These are phyloP conservation scores for Athelia sp. DNA, from an alignment of 1,284 basidiomycete species.

Conservation along the genomic window DNA sequence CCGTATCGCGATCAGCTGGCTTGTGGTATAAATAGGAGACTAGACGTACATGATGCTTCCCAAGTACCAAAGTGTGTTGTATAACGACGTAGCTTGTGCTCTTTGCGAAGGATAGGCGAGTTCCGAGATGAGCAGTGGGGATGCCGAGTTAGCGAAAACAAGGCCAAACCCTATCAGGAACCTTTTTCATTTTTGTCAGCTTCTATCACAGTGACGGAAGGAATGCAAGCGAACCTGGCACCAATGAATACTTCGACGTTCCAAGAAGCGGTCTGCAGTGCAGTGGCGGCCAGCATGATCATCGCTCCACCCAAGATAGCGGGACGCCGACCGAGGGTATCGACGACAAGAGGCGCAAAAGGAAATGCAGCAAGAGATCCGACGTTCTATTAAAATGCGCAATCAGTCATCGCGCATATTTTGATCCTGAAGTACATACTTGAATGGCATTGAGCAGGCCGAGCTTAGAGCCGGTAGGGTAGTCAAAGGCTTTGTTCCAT, in stretches of 20 bases:
- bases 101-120: slow-evolving; percentile 51
- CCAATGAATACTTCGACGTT: slow-evolving; percentile 26
- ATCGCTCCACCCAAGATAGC: slow-evolving; percentile 21
- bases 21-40: slow-evolving; percentile 3
- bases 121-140: slow-evolving; percentile 51
- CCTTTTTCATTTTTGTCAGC: slow-evolving; percentile 13
- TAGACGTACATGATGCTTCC: slow-evolving; percentile 38
- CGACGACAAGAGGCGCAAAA: slow-evolving; percentile 22
- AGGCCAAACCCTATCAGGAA: slow-evolving; percentile 52
- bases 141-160: slow-evolving; percentile 46
- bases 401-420: no score
- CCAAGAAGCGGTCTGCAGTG: slow-evolving; percentile 23
- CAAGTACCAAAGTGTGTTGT: slow-evolving; percentile 50
- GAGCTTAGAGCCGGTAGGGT: slow-evolving; percentile 20
- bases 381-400: slow-evolving; percentile 16
- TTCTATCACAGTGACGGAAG: neutral
- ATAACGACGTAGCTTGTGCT: slow-evolving; percentile 46
- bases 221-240: slow-evolving; percentile 15
- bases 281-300: slow-evolving; percentile 20
- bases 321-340: slow-evolving; percentile 21
- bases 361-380: slow-evolving; percentile 22
- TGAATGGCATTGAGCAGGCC: slow-evolving; percentile 21
- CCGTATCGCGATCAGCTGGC: neutral
- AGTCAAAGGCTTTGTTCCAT: slow-evolving; percentile 34
- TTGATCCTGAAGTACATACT: no score